Base-by-base conservation (phyloP, 2,329 filamentous ascomycete species). In the Talaromyces sp. region DNA sequence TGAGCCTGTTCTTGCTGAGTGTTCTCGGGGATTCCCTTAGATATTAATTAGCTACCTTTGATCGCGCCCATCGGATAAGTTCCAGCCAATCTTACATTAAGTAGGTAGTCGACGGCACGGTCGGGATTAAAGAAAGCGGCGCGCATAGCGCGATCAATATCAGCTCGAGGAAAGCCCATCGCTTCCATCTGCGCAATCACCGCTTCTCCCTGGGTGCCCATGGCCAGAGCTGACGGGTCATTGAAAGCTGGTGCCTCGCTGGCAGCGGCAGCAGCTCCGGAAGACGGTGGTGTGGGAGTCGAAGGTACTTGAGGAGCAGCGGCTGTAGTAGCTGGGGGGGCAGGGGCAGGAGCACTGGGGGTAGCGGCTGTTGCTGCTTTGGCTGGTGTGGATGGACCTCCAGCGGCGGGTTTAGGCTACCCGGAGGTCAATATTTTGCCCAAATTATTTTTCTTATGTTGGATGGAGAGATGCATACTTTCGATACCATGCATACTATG, bases 121-220 rank as follows among this genome's bases (percentile, higher is more conserved):
- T 98, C 93, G 14, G 93, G 92, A 80, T 99, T 99, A 83, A 90
- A 96, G 78, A 91, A 99, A 14, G 95, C 95, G 66, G 95, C 95
- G 72, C 93, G 90, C 89, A 99, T 95, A 58, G 95, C 95, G 55
- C 89, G 86, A 70, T 97, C 92, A 69, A 97, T 96, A 73, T 96
- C 90, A 59, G 86, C 82, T 72, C 93, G 86, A 72, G 91, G 86
- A 69, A 99, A 99, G 8, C 95, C 95, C 95, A 99, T 99, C 68
- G 89, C 89, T 79, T 96, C 93, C 92, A 99, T 96, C 74, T 93
- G 92, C 56, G 89, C 84, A 71, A 98, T 89, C 40, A 92, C 92
- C 69, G 88, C 87, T 66, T 90, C 86, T 69, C 92, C 88, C 76
- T 93, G 89, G 65, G 88, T 83, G 60, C 95, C 95, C 80, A 96